phyloP scores from a whole-genome alignment of 352 stramenopile genomes.

The Globisporangium emineosum region DNA sequence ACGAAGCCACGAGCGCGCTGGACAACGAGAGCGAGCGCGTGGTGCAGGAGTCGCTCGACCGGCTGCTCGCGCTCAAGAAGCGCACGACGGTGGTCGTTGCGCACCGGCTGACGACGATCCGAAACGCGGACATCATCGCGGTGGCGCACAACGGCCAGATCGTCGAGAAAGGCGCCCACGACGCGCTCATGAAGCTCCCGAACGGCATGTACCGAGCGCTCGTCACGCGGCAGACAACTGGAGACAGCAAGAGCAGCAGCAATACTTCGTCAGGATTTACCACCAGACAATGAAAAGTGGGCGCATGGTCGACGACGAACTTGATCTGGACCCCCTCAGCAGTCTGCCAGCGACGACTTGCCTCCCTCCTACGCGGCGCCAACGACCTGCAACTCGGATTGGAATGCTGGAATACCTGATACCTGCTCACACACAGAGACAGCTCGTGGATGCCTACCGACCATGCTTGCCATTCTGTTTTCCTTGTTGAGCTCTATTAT shows the following conservation, averaged over 20 bases:
- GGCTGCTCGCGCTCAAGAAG: constrained; percentile 33
- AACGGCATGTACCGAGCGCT: constrained; percentile 24
- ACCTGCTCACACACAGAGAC: neutral
- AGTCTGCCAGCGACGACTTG: neutral
- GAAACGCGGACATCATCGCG: constrained; percentile 85
- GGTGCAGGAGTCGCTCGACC: constrained; percentile 50
- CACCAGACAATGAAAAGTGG: neutral
- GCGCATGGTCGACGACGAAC: neutral
- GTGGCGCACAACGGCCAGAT: constrained; percentile 76
- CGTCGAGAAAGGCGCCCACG: constrained; percentile 82
- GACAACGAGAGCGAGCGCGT: constrained; percentile 36
- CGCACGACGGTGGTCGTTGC: constrained; percentile 86
- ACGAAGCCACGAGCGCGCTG: constrained; percentile 86
- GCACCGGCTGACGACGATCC: constrained; percentile 84
- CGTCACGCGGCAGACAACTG: constrained; percentile 19
- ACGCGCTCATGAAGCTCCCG: constrained; percentile 31
- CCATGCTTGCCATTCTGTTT: neutral
- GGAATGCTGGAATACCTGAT: neutral
- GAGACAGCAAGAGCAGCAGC: neutral
- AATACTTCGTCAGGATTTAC: neutral
- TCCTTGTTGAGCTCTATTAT: constrained; percentile 19
- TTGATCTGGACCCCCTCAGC: neutral
- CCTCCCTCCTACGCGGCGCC: neutral
- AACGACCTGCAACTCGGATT: neutral
- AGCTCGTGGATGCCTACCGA: neutral